These are phyloP conservation scores for Bacidia gigantensis DNA, from an alignment of 495 filamentous ascomycete genomes.

Conservation along the genomic window DNA sequence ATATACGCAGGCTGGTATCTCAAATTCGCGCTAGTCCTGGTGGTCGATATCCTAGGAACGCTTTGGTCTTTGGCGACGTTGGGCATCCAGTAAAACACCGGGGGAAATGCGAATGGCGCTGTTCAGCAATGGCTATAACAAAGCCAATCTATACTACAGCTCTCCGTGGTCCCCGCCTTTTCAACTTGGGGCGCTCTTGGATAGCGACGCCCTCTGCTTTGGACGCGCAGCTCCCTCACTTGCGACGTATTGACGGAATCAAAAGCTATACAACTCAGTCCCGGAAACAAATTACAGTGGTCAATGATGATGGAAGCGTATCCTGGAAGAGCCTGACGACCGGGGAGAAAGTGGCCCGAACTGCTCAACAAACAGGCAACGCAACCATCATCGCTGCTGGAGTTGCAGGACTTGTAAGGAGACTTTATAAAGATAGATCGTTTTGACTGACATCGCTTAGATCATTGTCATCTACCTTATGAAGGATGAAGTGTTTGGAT, in stretches of 20 bases:
- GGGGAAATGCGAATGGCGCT: not conserved
- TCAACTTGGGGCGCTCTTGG: too few species aligned
- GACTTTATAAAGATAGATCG: not conserved
- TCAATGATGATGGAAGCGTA: constrained; percentile 69
- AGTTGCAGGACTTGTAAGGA: constrained; percentile 53
- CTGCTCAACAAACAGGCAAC: constrained; percentile 85
- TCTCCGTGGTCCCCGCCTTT: too few species aligned
- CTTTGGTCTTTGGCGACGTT: not conserved
- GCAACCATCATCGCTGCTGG: constrained; percentile 65
- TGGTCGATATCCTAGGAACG: too few species aligned
- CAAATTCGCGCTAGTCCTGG: too few species aligned
- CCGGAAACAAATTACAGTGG: constrained; percentile 57
- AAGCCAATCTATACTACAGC: not conserved
- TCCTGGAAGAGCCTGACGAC: constrained; percentile 63
- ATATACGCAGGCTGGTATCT: too few species aligned
- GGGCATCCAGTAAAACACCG: not conserved
- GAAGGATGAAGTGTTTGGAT: constrained; percentile 75
- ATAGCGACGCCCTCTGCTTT: too few species aligned
- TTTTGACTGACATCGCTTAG: constrained; percentile 26
- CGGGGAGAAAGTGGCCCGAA: constrained; percentile 68
- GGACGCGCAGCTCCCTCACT: too few species aligned
- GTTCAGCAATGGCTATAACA: not conserved
- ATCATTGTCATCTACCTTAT: constrained; percentile 64
- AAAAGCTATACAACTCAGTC: constrained; percentile 40
- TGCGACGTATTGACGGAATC: not conserved